Evolutionary conservation across 2,329 filamentous ascomycete species (phyloP).

Genomic region (Epichloe baconii): DNA sequence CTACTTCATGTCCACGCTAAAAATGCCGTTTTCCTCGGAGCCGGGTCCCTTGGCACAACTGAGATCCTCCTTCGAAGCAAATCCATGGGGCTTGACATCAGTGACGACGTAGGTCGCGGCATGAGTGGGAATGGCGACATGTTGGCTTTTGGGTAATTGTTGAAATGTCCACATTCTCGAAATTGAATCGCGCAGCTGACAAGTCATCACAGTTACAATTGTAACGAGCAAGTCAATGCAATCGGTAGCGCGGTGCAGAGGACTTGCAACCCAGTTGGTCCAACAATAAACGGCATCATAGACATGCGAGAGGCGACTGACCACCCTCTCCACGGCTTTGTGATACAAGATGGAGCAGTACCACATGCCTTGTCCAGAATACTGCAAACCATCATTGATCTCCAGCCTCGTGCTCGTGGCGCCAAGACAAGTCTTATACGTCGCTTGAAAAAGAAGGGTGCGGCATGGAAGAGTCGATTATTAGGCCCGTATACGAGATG

Average conservation of each 20-base stretch:
- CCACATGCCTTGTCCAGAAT: slow-evolving; percentile 42
- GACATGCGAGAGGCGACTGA: slow-evolving; percentile 37
- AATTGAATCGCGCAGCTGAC: background rate
- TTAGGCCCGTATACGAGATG: slow-evolving; percentile 43
- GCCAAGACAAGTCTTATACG: background rate
- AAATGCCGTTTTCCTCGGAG: slow-evolving; percentile 53
- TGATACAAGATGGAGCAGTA: slow-evolving; percentile 51
- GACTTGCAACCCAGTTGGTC: slow-evolving; percentile 34
- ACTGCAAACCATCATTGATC: slow-evolving; percentile 43
- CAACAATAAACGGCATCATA: slow-evolving; percentile 50
- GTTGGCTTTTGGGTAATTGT: slow-evolving; percentile 41
- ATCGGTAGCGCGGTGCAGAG: slow-evolving; percentile 28
- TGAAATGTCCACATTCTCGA: background rate
- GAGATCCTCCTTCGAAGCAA: slow-evolving; percentile 51
- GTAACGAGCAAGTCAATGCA: slow-evolving; percentile 40
- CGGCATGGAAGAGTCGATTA: slow-evolving; percentile 32
- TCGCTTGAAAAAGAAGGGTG: slow-evolving; percentile 5
- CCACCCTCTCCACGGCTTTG: slow-evolving; percentile 46
- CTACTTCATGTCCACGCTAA: slow-evolving; percentile 56
- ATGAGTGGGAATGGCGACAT: slow-evolving; percentile 58
- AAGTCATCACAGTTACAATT: slow-evolving; percentile 38
- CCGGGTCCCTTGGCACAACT: slow-evolving; percentile 50
- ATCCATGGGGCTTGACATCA: slow-evolving; percentile 43
- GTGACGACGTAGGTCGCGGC: slow-evolving; percentile 40
- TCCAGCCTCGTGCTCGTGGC: slow-evolving; percentile 25